Evolutionary conservation across 2,329 filamentous ascomycete genomes (phyloP).

Genomic region (Colletotrichum shisoi): DNA sequence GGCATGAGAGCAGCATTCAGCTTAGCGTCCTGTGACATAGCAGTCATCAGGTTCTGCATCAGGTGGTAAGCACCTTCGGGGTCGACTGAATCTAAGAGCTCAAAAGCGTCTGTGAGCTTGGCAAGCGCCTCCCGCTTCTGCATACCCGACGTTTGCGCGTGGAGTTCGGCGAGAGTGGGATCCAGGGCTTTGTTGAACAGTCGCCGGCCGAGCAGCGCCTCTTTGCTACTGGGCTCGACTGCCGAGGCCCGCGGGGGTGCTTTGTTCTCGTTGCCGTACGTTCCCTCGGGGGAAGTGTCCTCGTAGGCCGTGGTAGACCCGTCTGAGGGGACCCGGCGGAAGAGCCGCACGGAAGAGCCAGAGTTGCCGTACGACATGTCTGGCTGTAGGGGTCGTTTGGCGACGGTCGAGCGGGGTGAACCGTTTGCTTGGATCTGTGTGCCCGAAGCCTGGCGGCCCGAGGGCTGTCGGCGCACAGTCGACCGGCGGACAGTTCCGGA

Average conservation of each 20-base stretch:
- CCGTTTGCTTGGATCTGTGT: constrained; percentile 50
- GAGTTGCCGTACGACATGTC: constrained; percentile 95
- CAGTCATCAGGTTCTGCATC: constrained; percentile 78
- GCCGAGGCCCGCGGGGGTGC: constrained; percentile 58
- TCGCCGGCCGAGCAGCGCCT: constrained; percentile 81
- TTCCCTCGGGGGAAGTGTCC: constrained; percentile 51
- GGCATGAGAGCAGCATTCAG: constrained; percentile 61
- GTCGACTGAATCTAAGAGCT: constrained; percentile 82
- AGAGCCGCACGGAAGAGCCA: constrained; percentile 89
- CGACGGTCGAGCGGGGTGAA: constrained; percentile 55
- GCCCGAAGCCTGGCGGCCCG: constrained; percentile 57
- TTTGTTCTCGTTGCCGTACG: constrained; percentile 69
- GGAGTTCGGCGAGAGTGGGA: constrained; percentile 81
- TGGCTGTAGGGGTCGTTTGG: constrained; percentile 81
- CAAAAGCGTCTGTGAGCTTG: constrained; percentile 84
- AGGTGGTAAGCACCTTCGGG: constrained; percentile 90
- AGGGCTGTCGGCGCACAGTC: constrained; percentile 61
- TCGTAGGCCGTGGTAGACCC: constrained; percentile 58
- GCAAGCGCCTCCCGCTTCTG: constrained; percentile 83
- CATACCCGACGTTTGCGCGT: constrained; percentile 75
- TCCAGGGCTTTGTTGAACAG: constrained; percentile 84
- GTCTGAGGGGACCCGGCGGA: constrained; percentile 83
- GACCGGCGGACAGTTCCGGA: constrained; percentile 66
- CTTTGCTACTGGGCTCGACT: constrained; percentile 73
- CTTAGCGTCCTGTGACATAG: constrained; percentile 73